phyloP scores from a whole-genome alignment of 768 basidiomycete species.

The Leccinum boreale region DNA sequence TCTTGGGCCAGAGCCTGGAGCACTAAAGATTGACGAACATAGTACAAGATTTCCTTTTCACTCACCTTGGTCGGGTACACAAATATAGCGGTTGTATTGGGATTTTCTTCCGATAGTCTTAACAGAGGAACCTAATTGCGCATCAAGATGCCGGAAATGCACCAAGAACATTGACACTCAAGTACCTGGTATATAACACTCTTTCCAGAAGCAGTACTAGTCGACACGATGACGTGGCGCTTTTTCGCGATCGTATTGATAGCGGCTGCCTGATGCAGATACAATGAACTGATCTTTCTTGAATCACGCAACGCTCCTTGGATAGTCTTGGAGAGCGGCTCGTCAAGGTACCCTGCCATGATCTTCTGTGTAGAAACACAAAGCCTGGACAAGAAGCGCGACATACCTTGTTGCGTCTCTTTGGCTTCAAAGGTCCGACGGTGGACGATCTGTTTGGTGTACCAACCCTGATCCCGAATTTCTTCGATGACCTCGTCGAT shows the following conservation, averaged over 20 bases:
- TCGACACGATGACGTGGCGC: constrained; percentile 81
- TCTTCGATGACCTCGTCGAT: constrained; percentile 59
- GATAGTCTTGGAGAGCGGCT: constrained; percentile 57
- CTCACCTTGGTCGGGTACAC: constrained; percentile 85
- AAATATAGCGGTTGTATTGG: constrained; percentile 66
- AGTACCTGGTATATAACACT: constrained; percentile 81
- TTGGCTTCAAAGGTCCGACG: constrained; percentile 53
- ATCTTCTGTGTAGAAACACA: too few relatives aligned
- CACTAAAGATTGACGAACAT: neutral
- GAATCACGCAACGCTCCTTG: constrained; percentile 51
- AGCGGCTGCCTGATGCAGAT: constrained; percentile 68
- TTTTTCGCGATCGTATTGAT: constrained; percentile 58
- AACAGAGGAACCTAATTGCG: constrained; percentile 63
- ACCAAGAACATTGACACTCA: neutral
- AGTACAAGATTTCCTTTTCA: neutral
- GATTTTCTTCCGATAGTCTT: constrained; percentile 59
- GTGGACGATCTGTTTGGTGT: constrained; percentile 63
- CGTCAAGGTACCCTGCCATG: constrained; percentile 44
- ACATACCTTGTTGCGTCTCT: constrained; percentile 48
- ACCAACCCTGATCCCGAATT: constrained; percentile 58
- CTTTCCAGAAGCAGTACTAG: constrained; percentile 87
- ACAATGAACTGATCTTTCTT: constrained; percentile 61
- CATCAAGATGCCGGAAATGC: neutral
- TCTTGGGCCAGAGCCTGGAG: constrained; percentile 84
- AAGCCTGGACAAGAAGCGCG: neutral